Base-by-base conservation (phyloP, 768 basidiomycete genomes). In the Nidularia sp. region DNA sequence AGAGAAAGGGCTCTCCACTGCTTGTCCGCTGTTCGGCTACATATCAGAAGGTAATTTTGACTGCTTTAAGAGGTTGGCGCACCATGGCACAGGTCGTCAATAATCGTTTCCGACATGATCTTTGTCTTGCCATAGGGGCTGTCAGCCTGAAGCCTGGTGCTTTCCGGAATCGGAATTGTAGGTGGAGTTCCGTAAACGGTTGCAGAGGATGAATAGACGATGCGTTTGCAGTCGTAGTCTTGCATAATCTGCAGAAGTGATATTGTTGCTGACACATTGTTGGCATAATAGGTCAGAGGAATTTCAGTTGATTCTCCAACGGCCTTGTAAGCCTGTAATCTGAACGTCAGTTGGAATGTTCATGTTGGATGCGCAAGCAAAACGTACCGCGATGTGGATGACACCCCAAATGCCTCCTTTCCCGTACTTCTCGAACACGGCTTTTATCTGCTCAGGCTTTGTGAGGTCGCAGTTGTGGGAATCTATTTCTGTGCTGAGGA, bases 121-220 rank as follows among this genome's bases (percentile, higher is more conserved):
- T 99, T 99, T n/a, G 92, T 96, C 65, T 87, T 88, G 31, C 94
- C 97, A 63, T 99, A 99, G 32, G 90, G 90, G 61, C 92, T 94
- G 66, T 94, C 86, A 0, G 96, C 91, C 65, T 88, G 71, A 54
- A 98, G 71, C 13, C 88, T 84, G 3, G 92, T 94, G 2, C 86
- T 80, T 70, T 99, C 97, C 12, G 94, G 92, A 58, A 98, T 98
- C 49, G 97, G 97, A 44, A 98, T 90, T 48, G 73, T 74, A 18
- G 91, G 87, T 7, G 97, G 97, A 3, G 85, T 94, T 50, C 97
- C 97, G 64, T 99, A 99, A 25, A 99, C 97, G 13, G 97, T 98
- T 5, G 97, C 97, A 22, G 93, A 96, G 8, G 95, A 98, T 1
- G 97, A 98, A 75, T 98, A 99, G 49, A 99, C 96, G 53, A 99